Evolutionary conservation across 352 stramenopile species (phyloP).

Genomic region (Globisporangium mamillatum): DNA sequence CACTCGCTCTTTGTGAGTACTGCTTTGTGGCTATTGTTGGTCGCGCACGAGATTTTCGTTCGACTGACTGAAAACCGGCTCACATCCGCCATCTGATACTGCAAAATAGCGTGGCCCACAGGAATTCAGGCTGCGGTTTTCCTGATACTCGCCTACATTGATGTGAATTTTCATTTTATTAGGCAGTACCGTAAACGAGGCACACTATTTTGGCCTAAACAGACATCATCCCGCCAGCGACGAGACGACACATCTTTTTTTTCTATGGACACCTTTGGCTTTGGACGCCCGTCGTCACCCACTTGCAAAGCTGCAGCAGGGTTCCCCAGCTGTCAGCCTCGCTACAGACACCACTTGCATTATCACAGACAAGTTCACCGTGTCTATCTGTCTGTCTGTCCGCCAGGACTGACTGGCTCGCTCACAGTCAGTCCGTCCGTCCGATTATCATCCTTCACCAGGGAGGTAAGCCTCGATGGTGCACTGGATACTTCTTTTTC

Average conservation of each 20-base stretch:
- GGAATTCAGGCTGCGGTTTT: not conserved
- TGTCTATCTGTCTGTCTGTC: not conserved
- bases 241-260: not conserved
- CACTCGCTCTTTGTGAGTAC: not conserved
- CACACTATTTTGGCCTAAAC: not conserved
- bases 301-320: not conserved
- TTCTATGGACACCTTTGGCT: not conserved
- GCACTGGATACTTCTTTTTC: not conserved
- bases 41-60: conserved; percentile 12
- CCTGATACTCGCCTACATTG: not conserved
- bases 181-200: not conserved
- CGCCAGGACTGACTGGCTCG: not conserved
- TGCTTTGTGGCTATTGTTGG: conserved; percentile 1
- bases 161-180: not conserved
- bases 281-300: not conserved
- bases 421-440: not conserved
- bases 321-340: not conserved
- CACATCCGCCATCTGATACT: not conserved
- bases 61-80: conserved; percentile 9
- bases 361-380: not conserved
- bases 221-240: not conserved
- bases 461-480: no score
- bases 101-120: not conserved
- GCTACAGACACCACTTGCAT: not conserved
- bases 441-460: not conserved